Percentiles rank a stretch among this genome's conserved stretches.
Conservation (phyloP, 1,139 yeast genomes). For the Diutina mesorugosa region DNA sequence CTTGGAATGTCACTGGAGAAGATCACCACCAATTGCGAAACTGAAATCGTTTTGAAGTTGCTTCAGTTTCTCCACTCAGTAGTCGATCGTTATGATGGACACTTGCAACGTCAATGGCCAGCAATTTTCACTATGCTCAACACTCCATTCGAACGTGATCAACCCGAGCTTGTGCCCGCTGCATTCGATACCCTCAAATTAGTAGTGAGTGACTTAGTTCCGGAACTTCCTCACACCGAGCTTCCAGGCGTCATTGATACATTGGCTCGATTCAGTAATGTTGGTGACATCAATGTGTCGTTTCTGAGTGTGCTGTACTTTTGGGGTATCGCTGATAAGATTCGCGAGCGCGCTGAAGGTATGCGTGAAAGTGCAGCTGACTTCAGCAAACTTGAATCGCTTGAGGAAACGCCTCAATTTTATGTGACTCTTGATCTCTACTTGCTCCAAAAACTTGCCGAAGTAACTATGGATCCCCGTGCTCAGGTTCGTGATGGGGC, state of each 20-base stretch:
- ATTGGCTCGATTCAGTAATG: constrained; percentile 57
- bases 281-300: constrained; percentile 71
- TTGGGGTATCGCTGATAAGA: constrained; percentile 79
- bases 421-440: constrained; percentile 42
- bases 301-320: constrained; percentile 85
- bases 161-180: not conserved
- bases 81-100: not conserved
- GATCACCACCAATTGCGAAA: not conserved
- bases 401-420: not conserved
- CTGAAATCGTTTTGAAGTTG: not conserved
- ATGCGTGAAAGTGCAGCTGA: constrained; percentile 4
- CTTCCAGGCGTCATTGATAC: constrained; percentile 58
- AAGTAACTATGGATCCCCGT: constrained; percentile 49
- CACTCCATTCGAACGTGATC: not conserved
- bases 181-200: constrained; percentile 68
- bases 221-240: constrained; percentile 50
- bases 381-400: not conserved
- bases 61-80: not conserved
- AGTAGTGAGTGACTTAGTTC: constrained; percentile 73
- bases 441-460: constrained; percentile 46
- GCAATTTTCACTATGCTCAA: not conserved
- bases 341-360: constrained; percentile 19
- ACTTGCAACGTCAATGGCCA: not conserved
- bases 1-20: not conserved
- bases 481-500: constrained; percentile 85